These are phyloP conservation scores for Cryptosporidium sp. DNA, from an alignment of 169 alveolate species.

Conservation along the genomic window DNA sequence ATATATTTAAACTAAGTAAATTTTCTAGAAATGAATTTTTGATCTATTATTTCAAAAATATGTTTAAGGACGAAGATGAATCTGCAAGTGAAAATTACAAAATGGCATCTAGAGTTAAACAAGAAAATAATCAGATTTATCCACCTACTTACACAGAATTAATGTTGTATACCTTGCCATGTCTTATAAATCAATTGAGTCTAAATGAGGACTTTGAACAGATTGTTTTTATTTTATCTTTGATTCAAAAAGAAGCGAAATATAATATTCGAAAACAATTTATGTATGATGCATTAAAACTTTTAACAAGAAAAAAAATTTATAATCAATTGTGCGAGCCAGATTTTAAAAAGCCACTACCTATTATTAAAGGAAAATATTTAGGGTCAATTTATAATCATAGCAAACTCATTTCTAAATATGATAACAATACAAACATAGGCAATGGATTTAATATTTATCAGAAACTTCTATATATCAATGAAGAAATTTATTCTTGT, in stretches of 20 bases:
- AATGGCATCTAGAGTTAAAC: neutral
- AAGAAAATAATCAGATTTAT: neutral
- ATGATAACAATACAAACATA: neutral
- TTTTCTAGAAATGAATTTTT: neutral
- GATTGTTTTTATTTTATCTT: conserved; percentile 12
- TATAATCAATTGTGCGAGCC: neutral
- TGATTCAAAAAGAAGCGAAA: conserved; percentile 44
- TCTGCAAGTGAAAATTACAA: neutral
- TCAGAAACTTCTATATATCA: neutral
- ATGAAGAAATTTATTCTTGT: conserved; percentile 39
- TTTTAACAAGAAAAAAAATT: neutral
- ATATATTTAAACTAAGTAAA: neutral
- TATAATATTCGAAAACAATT: neutral
- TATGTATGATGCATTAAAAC: neutral
- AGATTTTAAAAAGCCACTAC: neutral
- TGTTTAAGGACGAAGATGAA: neutral
- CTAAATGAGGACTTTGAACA: neutral
- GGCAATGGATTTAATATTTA: conserved; percentile 18
- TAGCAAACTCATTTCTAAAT: neutral
- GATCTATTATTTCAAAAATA: neutral
- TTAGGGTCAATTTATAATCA: conserved; percentile 59
- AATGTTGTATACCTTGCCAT: neutral
- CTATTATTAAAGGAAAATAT: conserved; percentile 42
- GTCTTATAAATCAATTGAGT: neutral
- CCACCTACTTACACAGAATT: neutral